phyloP scores from a whole-genome alignment of 805 yeast species.

The Diddensiella transvaalensis region DNA sequence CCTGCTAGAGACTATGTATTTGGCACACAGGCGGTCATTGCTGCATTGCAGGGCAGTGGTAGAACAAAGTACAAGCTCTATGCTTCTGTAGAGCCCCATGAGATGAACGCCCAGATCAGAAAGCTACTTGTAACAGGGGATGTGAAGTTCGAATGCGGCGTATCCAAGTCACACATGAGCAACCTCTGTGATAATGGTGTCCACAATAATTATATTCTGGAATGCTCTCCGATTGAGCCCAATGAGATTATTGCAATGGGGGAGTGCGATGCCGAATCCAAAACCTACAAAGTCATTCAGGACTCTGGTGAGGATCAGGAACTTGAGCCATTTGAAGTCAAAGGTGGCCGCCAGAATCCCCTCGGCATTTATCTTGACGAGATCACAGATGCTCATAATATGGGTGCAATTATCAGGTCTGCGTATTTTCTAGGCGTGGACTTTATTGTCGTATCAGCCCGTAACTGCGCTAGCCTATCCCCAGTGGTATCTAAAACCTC shows the following conservation, averaged over 20 bases:
- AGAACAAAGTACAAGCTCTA: constrained; percentile 48
- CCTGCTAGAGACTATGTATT: constrained; percentile 58
- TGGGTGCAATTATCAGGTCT: constrained; percentile 78
- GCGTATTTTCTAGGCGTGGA: constrained; percentile 83
- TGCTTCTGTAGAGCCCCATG: constrained; percentile 40
- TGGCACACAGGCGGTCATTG: constrained; percentile 71
- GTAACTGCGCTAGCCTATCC: constrained; percentile 68
- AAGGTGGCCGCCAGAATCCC: constrained; percentile 40
- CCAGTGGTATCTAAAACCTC: constrained; percentile 78
- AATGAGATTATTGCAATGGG: constrained; percentile 35
- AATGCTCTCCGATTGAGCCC: constrained; percentile 51
- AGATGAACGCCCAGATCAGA: constrained; percentile 41
- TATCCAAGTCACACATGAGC: constrained; percentile 50
- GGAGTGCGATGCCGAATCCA: constrained; percentile 3
- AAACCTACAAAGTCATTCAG: not conserved
- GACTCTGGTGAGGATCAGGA: not conserved
- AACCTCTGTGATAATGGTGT: constrained; percentile 61
- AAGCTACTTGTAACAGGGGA: constrained; percentile 44
- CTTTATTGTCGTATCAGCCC: constrained; percentile 64
- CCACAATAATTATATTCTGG: constrained; percentile 77
- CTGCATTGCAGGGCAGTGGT: constrained; percentile 58
- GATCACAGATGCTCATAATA: constrained; percentile 79
- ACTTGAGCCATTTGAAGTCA: not conserved
- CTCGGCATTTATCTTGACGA: constrained; percentile 75
- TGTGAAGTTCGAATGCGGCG: constrained; percentile 37